phyloP scores from a whole-genome alignment of 768 basidiomycete genomes.

The Krasilnikovozyma curviuscula region DNA sequence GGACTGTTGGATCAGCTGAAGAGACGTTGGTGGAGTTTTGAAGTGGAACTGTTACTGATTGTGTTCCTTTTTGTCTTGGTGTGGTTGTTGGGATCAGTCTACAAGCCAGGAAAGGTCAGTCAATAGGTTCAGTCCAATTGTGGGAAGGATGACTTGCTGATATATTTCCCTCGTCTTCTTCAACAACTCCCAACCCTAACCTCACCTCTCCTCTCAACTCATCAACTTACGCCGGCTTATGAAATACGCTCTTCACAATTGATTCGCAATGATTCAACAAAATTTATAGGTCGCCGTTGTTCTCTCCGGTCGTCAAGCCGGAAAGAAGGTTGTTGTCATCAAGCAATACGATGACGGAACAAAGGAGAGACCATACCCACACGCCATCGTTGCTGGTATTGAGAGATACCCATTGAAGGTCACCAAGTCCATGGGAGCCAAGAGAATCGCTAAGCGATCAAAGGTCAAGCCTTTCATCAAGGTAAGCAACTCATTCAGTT shows the following conservation, averaged over 20 bases:
- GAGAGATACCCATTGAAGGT: conserved; percentile 98
- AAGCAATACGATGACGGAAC: conserved; percentile 94
- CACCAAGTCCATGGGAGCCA: conserved; percentile 90
- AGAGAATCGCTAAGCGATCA: conserved; percentile 75
- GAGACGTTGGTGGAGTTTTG: too few species aligned
- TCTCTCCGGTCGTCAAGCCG: conserved; percentile 96
- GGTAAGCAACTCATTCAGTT: conserved; percentile 33
- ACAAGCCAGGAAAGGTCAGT: conserved; percentile 55
- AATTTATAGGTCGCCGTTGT: conserved; percentile 95
- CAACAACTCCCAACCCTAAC: not conserved
- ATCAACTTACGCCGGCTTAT: too few species aligned
- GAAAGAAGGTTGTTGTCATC: conserved; percentile 97
- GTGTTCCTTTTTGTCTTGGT: not conserved
- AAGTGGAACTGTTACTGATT: conserved; percentile 1
- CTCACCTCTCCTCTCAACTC: not conserved
- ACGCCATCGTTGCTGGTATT: conserved; percentile 94
- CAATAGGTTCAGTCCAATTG: not conserved
- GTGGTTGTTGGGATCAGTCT: conserved; percentile 22
- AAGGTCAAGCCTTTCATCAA: conserved; percentile 99
- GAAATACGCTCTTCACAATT: too few species aligned
- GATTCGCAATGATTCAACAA: too few species aligned
- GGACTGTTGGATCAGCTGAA: too few species aligned
- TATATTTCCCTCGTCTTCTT: not conserved
- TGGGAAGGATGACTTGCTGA: not conserved
- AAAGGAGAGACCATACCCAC: conserved; percentile 88